A percentile compares a stretch with the other conserved stretches of the same genome.
Evolutionary conservation across 768 basidiomycete genomes (phyloP).

Genomic region (Hypholoma sublateritium): DNA sequence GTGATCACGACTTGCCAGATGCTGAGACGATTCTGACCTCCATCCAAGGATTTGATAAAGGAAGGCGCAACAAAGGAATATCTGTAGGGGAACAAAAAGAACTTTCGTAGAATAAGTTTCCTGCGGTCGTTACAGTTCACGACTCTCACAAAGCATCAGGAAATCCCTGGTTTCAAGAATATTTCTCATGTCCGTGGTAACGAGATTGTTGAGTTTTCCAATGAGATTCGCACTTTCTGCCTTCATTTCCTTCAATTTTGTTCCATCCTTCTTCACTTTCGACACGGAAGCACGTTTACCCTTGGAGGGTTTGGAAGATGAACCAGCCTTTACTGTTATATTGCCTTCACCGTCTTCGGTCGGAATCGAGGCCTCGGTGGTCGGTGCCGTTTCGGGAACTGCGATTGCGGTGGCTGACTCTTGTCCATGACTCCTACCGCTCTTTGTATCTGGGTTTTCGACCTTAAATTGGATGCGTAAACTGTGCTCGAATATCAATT

Average conservation of each 20-base stretch:
- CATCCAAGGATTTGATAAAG: conserved; percentile 46
- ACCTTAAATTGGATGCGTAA: conserved; percentile 64
- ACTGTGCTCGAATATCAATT: conserved; percentile 41
- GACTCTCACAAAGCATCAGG: conserved; percentile 21
- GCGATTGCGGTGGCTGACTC: no score
- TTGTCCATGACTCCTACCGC: no score
- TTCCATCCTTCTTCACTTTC: not conserved
- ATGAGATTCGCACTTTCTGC: conserved; percentile 44
- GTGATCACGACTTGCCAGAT: not conserved
- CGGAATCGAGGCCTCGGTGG: not conserved
- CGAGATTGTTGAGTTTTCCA: conserved; percentile 77
- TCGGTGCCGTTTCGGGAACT: not conserved
- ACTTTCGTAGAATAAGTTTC: conserved; percentile 9
- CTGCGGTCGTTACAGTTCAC: not conserved
- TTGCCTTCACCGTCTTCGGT: not conserved
- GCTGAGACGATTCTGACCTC: conserved; percentile 28
- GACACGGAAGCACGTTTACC: not conserved
- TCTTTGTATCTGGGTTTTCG: conserved; percentile 12
- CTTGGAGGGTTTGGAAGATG: not conserved
- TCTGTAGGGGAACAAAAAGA: conserved; percentile 41
- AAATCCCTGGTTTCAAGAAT: conserved; percentile 38
- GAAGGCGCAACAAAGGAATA: conserved; percentile 39
- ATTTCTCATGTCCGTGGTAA: conserved; percentile 58
- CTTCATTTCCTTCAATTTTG: conserved; percentile 3
- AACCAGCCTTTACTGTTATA: no score